Evolutionary conservation across 2,329 filamentous ascomycete genomes (phyloP), one percentile per base, ranked within the genome.

Genomic region (Orbilia brochopaga): DNA sequence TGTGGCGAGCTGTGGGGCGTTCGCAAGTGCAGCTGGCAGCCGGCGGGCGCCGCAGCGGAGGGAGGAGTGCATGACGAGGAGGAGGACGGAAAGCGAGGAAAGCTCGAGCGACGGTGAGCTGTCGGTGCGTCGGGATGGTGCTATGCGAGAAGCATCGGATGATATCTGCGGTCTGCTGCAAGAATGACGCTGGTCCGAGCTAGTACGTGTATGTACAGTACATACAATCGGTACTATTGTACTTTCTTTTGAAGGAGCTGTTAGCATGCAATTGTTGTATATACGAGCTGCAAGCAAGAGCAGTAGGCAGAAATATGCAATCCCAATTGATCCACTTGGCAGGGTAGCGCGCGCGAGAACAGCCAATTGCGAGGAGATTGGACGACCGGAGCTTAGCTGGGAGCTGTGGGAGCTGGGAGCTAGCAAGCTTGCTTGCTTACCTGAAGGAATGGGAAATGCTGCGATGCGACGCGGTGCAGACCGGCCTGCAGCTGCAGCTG

Each of bases 201-300:
- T n/a, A n/a, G n/a, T n/a, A n/a, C n/a, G n/a, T n/a, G n/a, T n/a
- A n/a, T n/a, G n/a, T n/a, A n/a, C n/a, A n/a, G n/a, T n/a, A n/a
- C n/a, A n/a, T n/a, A n/a, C n/a, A n/a, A n/a, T n/a, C n/a, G n/a
- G n/a, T n/a, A n/a, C n/a, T n/a, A n/a, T n/a, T n/a, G n/a, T n/a
- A n/a, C n/a, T n/a, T n/a, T n/a, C n/a, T n/a, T n/a, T n/a, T n/a
- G n/a, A n/a, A n/a, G n/a, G 27, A 32, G 27, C 27, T 32, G 27
- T 32, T 32, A 32, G 27, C 27, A 32, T n/a, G n/a, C n/a, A n/a
- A n/a, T 69, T 23, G 57, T 69, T 32, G 37, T 69, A 61, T 62
- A 35, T 50, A 57, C 48, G 50, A 54, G 30, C 23, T 21, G 37
- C 42, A 19, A 57, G 60, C 57, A 30, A 24, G 35, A 62, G 60